Evolutionary conservation across 2,329 filamentous ascomycete genomes (phyloP).

Genomic region (Aspergillus alliaceus): DNA sequence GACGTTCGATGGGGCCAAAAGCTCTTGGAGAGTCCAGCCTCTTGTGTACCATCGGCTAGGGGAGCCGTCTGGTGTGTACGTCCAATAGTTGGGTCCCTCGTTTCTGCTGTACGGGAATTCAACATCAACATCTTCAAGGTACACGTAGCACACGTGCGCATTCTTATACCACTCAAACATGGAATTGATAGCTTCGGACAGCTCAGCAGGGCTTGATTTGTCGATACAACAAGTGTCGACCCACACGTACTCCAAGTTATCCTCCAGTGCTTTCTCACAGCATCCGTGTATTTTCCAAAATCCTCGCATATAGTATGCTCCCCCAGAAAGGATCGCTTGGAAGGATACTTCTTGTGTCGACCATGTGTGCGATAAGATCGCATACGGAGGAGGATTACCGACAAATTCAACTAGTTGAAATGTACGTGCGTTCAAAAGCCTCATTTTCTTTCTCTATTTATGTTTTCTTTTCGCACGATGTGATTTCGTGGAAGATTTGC

Average conservation of each 20-base stretch:
- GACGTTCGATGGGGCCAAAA: conserved; percentile 10
- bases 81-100: background rate
- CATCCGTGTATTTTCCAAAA: conserved; percentile 6
- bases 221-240: conserved; percentile 26
- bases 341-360: background rate
- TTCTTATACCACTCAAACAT: conserved; percentile 23
- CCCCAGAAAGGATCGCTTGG: background rate
- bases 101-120: background rate
- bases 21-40: conserved; percentile 18
- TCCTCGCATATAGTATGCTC: background rate
- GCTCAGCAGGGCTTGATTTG: conserved; percentile 19
- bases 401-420: background rate
- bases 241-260: conserved; percentile 15
- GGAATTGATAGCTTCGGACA: too few species aligned
- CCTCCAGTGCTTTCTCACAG: conserved; percentile 4
- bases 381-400: background rate
- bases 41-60: conserved; percentile 13
- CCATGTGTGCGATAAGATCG: conserved; percentile 4
- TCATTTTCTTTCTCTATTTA: too few species aligned
- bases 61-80: background rate
- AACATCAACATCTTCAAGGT: conserved; percentile 12
- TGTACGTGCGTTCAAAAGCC: background rate
- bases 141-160: conserved; percentile 18
- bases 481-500: too few species aligned
- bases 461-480: too few species aligned